Conservation (phyloP, 164 flowering plant genomes). For the Chimonanthus praecox region DNA sequence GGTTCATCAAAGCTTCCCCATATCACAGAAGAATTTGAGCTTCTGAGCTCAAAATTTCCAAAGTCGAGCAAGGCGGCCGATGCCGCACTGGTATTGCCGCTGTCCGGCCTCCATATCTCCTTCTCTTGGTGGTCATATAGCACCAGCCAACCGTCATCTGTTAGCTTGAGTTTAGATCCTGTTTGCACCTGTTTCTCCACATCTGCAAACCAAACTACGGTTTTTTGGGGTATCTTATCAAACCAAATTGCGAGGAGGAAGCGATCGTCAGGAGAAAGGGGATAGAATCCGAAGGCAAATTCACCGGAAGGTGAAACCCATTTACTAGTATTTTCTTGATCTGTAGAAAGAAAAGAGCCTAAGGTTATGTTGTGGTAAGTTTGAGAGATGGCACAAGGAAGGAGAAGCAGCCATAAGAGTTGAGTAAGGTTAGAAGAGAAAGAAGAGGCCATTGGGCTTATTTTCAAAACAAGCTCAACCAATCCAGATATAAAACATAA, state of each 20-base stretch:
- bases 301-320: constrained; percentile 28
- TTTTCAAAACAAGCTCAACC: too few species aligned
- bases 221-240: constrained; percentile 21
- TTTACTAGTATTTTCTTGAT: constrained; percentile 9
- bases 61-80: constrained; percentile 30
- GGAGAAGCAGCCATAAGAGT: not conserved
- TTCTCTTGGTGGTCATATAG: constrained; percentile 9
- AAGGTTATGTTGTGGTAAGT: constrained; percentile 8
- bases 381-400: constrained; percentile 10
- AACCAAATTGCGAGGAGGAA: constrained; percentile 31
- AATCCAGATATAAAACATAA: too few species aligned
- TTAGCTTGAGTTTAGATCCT: constrained; percentile 18
- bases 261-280: not conserved
- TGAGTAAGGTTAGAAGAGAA: not conserved
- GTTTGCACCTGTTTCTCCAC: constrained; percentile 16
- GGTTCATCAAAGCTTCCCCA: constrained; percentile 7
- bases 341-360: constrained; percentile 16
- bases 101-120: not conserved
- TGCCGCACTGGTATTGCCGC: not conserved
- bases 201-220: constrained; percentile 30
- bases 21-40: not conserved
- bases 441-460: not conserved
- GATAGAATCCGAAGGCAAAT: constrained; percentile 31
- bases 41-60: constrained; percentile 32
- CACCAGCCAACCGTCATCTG: constrained; percentile 12